Base-by-base conservation (phyloP, 1,139 yeast genomes). In the Kodamaea alishanica region DNA sequence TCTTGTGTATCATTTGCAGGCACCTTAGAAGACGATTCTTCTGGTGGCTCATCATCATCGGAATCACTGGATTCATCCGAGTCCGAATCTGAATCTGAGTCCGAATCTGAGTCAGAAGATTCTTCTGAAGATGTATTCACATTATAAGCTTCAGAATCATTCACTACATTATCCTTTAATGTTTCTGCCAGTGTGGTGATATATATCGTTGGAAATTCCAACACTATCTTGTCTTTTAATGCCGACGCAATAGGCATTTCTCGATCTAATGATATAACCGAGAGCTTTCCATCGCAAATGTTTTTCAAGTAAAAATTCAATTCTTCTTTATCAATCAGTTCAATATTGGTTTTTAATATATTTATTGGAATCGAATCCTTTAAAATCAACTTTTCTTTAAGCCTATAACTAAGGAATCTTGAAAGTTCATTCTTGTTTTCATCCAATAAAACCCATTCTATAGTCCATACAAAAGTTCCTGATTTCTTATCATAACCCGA, bases 171-270 rank as follows among this genome's bases (percentile, higher is more conserved):
- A 2, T 50, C 55, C 7, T 39, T 40, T 40, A 56, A 37, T 0
- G 46, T 41, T 1, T 44, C 48, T 2, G 44, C 46, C 23, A 43
- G 37, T 10, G 51, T 46, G 1, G 74, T 61, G 5, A 84, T 67
- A 43, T 67, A 73, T 4, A 87, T 65, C 0, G 90, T 83, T 0
- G 96, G 96, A 50, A 75, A 87, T 55, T 88, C 96, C 29, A 88
- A 63, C 0, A 89, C 86, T 0, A 81, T 70, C 41, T 72, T 70
- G 37, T 79, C 79, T 40, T 66, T 61, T 29, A 89, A 54, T 1
- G 68, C 70, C 10, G 75, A 78, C 0, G 70, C 71, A 32, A 79
- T 50, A 2, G 52, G 25, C 3, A 33, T 37, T 1, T 47, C 46
- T 1, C 51, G 39, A 33, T 60, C 55, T 28, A 72, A 41, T 9